Percentiles rank a stretch among this genome's conserved stretches.
Conservation (phyloP, 495 filamentous ascomycete genomes). For the Podospora anserina region DNA sequence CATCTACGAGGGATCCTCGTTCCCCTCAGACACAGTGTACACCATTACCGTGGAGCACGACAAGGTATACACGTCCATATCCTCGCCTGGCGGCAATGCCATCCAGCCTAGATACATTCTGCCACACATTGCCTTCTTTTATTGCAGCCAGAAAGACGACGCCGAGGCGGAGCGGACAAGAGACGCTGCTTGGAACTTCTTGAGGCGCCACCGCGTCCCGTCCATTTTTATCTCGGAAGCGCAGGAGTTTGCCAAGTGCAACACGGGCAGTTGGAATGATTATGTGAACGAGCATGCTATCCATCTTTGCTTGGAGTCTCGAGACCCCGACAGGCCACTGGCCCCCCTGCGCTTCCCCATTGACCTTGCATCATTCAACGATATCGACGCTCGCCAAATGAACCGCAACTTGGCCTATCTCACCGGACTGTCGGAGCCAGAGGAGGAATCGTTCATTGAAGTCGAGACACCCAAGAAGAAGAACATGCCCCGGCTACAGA, state of each 20-base stretch:
- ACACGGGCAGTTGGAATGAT: slow-evolving; percentile 23
- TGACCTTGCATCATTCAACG: slow-evolving; percentile 68
- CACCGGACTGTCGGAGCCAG: slow-evolving; percentile 44
- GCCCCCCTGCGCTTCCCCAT: slow-evolving; percentile 63
- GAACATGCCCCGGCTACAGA: not conserved
- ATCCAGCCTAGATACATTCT: slow-evolving; percentile 58
- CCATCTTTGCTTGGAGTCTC: slow-evolving; percentile 68
- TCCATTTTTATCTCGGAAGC: slow-evolving; percentile 65
- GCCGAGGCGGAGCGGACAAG: slow-evolving; percentile 48
- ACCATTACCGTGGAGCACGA: slow-evolving; percentile 60
- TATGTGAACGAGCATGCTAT: slow-evolving; percentile 41
- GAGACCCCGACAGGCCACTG: slow-evolving; percentile 48
- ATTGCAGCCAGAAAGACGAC: slow-evolving; percentile 57
- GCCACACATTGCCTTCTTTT: slow-evolving; percentile 70
- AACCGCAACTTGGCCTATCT: slow-evolving; percentile 71
- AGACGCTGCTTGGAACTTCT: slow-evolving; percentile 56
- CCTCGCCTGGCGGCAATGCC: slow-evolving; percentile 25
- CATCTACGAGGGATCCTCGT: slow-evolving; percentile 31
- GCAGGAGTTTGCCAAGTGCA: slow-evolving; percentile 46
- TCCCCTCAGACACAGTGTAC: slow-evolving; percentile 21
- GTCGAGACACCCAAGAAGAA: not conserved
- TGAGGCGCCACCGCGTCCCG: slow-evolving; percentile 63
- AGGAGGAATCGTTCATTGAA: slow-evolving; percentile 14
- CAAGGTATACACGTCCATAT: slow-evolving; percentile 36
- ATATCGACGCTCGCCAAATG: slow-evolving; percentile 68